phyloP scores from a whole-genome alignment of 1,284 basidiomycete species.

The Cerioporus squamosus region DNA sequence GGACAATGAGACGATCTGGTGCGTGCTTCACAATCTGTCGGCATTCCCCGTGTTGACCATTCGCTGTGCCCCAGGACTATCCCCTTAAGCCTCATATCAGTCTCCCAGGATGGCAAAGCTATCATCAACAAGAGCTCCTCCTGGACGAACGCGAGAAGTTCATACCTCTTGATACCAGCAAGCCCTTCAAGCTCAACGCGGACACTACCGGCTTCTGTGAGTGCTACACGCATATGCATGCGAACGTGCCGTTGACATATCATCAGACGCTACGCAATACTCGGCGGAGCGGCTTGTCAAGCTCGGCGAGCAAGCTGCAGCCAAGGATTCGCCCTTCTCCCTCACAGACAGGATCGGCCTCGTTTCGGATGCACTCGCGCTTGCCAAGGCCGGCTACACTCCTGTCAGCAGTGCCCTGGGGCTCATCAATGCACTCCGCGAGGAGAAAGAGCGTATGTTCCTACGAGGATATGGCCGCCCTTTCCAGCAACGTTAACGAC shows the following conservation, averaged over 20 bases:
- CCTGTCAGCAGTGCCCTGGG: slow-evolving; percentile 80
- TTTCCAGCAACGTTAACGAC: background rate
- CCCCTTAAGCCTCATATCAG: slow-evolving; percentile 79
- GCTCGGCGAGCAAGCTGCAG: slow-evolving; percentile 82
- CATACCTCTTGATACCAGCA: slow-evolving; percentile 72
- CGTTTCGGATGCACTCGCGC: slow-evolving; percentile 79
- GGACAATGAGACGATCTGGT: slow-evolving; percentile 94
- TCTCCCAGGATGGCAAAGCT: slow-evolving; percentile 60
- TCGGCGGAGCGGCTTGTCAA: slow-evolving; percentile 78
- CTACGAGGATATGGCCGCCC: slow-evolving; percentile 8
- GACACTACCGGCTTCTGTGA: slow-evolving; percentile 89
- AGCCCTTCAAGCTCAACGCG: slow-evolving; percentile 87
- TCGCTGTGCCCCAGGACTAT: slow-evolving; percentile 57
- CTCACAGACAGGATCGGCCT: slow-evolving; percentile 82
- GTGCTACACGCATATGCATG: slow-evolving; percentile 33
- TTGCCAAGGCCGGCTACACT: slow-evolving; percentile 81
- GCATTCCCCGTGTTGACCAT: background rate
- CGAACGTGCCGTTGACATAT: background rate
- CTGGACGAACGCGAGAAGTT: slow-evolving; percentile 74
- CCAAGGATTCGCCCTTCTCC: slow-evolving; percentile 64
- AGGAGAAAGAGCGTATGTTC: slow-evolving; percentile 77
- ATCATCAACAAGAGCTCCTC: slow-evolving; percentile 67
- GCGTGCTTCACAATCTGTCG: slow-evolving; percentile 10
- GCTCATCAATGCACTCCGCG: slow-evolving; percentile 68
- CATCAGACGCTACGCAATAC: slow-evolving; percentile 85